Base-by-base conservation (phyloP, 2,329 filamentous ascomycete genomes). In the Didymella lethalis region DNA sequence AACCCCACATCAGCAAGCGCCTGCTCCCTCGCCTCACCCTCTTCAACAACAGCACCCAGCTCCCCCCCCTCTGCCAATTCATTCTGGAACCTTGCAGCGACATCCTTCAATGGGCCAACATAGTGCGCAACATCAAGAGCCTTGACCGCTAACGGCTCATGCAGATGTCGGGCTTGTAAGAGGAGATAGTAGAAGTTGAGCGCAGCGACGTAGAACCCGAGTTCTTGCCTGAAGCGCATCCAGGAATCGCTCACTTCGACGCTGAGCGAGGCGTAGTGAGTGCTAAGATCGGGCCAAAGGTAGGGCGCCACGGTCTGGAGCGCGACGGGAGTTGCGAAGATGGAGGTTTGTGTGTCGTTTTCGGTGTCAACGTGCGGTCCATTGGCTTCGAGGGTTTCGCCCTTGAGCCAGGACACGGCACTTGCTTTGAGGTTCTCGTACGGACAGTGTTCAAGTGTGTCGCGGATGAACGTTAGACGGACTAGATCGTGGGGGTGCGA, bases 111-210 rank as follows among this genome's bases (percentile, higher is more conserved):
- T n/a, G 81, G 80, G 28, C 70, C 70, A 20, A 82, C 54, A 54
- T 80, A 83, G n/a, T 73, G 75, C 2, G 74, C 74, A 5, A 77
- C 74, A 63, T 81, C 78, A 41, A 83, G 52, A n/a, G 77, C 74
- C 5, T 68, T 69, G 2, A 87, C 78, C 32, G 81, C 79, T 0
- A 88, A 74, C 1, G 70, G 69, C 20, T 78, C 68, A 31, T 83
- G 81, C 1, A 87, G 73, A 16, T 79, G 75, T 12, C 77, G 68
- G 0, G 84, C 84, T 1, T 79, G 80, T 2, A 86, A 74, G 0
- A 88, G 75, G 0, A 87, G 72, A 65, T 85, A 86, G 65, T 87
- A 83, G n/a, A 88, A 81, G 62, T 84, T 88, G 31, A 88, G 76
- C 0, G 81, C 79, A 0, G 84, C 81, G 25, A 87, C 81, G 61